Base-by-base conservation (phyloP, 192 early-diverging fungal species). In the Coemansia guatemalensis region DNA sequence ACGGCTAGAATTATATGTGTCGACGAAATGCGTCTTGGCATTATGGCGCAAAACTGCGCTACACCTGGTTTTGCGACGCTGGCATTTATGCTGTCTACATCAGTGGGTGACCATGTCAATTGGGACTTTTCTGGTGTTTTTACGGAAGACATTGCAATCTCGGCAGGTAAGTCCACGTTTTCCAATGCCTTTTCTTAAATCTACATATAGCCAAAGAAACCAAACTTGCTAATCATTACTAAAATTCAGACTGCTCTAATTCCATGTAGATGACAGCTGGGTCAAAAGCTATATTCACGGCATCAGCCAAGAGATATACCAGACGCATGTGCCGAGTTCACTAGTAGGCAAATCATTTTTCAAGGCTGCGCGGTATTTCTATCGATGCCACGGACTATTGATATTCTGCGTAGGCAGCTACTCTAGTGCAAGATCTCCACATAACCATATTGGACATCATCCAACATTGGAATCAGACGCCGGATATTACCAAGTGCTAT, bases 281-380 rank as follows among this genome's bases (percentile, higher is more conserved):
- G 66, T 79, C 54, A 72, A 66, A 32, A 69, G 50, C 44, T 83
- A 83, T 48, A 54, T 83, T 32, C 72, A 83, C 49, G 75, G 81
- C 11, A 71, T 78, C 12, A 68, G 68, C 53, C 81, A 78, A 35
- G 81, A 83, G 54, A 83, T 83, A 7, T 83, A 83, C 75, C 74
- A 83, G 20, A 69, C 70, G 8, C 71, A 67, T 39, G 69, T 78
- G 1, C 75, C 81, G 0, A 24, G 30, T 2, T 73, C 72, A 17
- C 73, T 78, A 1, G 48, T 69, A 17, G 81, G 81, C 1, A 69
- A 65, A 20, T 70, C 75, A 29, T 83, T 78, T 48, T 68, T 74
- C 53, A 74, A 73, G n/a, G 81, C 62, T 0, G 60, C 69, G 3
- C 54, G 72, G 49, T 73, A 71, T 33, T 73, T 83, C 24, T 83